phyloP scores from a whole-genome alignment of 768 basidiomycete species.

The Sistotremastrum suecicum region DNA sequence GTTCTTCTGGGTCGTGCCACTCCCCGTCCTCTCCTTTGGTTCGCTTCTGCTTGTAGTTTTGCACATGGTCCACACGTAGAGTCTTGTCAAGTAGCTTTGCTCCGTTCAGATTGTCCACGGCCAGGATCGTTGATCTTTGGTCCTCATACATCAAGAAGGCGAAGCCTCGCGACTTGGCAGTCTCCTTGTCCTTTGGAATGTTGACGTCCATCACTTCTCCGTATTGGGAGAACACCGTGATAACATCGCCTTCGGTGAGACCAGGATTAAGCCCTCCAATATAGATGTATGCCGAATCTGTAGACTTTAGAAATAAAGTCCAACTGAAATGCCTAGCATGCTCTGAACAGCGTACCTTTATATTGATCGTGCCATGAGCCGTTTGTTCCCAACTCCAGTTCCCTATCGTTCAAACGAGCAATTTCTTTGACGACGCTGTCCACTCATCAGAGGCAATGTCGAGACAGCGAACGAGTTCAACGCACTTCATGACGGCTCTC shows the following conservation, averaged over 20 bases:
- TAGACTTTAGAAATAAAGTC: conserved; percentile 2
- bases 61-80: conserved; percentile 85
- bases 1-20: conserved; percentile 71
- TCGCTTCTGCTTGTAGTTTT: conserved; percentile 82
- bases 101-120: conserved; percentile 98
- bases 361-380: conserved; percentile 96
- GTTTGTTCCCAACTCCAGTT: conserved; percentile 62
- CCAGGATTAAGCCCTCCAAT: conserved; percentile 79
- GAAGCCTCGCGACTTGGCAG: conserved; percentile 84
- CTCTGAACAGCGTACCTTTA: conserved; percentile 37
- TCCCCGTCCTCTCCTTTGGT: conserved; percentile 71
- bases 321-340: background rate
- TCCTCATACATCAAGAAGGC: conserved; percentile 99
- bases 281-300: conserved; percentile 93
- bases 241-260: conserved; percentile 93
- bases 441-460: conserved; percentile 5
- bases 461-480: conserved; percentile 4
- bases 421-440: conserved; percentile 86
- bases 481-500: conserved; percentile 56
- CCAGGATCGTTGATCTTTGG: conserved; percentile 88
- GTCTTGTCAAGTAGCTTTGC: conserved; percentile 77
- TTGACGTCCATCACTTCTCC: conserved; percentile 96
- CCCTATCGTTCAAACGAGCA: conserved; percentile 80
- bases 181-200: conserved; percentile 85
- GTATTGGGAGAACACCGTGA: conserved; percentile 97